Evolutionary conservation across 208 protist species (phyloP).

Genomic region (Trypanosoma caninum): DNA sequence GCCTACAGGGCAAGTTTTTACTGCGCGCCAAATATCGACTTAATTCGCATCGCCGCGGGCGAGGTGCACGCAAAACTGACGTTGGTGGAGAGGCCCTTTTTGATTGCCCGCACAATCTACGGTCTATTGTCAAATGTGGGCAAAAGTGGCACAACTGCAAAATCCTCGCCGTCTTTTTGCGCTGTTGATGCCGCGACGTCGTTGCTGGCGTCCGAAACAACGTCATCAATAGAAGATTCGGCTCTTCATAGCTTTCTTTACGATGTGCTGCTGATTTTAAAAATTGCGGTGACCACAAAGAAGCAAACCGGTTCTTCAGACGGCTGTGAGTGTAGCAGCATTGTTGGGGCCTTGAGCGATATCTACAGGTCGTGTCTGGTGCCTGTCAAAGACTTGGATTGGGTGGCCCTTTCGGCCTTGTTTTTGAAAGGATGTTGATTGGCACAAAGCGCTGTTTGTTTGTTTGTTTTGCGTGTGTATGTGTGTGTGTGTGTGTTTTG

Average conservation of each 20-base stretch:
- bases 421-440: neutral
- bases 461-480: neutral
- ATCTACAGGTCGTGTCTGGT: neutral
- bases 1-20: conserved; percentile 13
- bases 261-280: conserved; percentile 8
- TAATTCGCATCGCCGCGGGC: neutral
- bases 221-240: neutral
- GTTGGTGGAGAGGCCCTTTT: neutral
- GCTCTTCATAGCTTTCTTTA: neutral
- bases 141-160: neutral
- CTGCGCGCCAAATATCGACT: neutral
- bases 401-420: neutral
- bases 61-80: neutral
- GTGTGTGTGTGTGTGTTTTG: neutral
- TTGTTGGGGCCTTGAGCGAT: conserved; percentile 5
- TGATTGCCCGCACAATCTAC: conserved; percentile 14
- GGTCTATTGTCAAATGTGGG: conserved; percentile 4
- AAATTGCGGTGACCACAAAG: neutral
- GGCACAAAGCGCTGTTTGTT: neutral
- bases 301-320: neutral
- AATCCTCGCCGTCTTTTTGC: neutral
- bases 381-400: conserved; percentile 7
- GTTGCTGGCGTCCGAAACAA: neutral
- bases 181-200: neutral
- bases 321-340: neutral